Evolutionary conservation across 2,329 filamentous ascomycete genomes (phyloP).

Genomic region (Arthrobotrys megalospora): DNA sequence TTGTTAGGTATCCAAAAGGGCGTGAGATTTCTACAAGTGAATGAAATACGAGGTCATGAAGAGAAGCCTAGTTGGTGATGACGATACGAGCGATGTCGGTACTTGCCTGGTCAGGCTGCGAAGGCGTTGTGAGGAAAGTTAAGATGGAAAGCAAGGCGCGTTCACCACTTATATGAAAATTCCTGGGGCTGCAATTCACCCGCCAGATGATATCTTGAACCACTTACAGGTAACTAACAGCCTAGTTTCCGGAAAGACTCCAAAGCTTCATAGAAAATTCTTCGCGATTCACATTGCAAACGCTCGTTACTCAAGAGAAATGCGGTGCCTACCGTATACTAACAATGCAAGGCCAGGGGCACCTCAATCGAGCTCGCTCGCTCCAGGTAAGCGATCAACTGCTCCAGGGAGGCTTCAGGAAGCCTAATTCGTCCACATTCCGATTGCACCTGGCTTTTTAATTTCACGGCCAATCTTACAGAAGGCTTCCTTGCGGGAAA

Average conservation of each 20-base stretch:
- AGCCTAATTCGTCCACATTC: conserved; percentile 59
- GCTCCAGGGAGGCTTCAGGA: conserved; percentile 12
- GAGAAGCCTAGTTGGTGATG: conserved; percentile 15
- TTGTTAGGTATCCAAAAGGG: conserved; percentile 20
- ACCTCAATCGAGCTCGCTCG: conserved; percentile 31
- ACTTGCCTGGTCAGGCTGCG: conserved; percentile 9
- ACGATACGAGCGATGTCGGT: conserved; percentile 18
- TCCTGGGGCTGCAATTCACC: conserved; percentile 11
- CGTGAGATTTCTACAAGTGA: conserved; percentile 10
- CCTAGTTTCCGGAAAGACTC: conserved; percentile 23
- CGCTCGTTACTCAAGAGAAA: conserved; percentile 23
- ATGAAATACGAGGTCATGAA: conserved; percentile 10
- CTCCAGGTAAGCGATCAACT: conserved; percentile 50
- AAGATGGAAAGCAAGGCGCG: conserved; percentile 13
- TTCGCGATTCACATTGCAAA: conserved; percentile 46
- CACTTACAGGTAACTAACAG: conserved; percentile 5
- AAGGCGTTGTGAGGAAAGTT: conserved; percentile 10
- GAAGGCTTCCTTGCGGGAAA: conserved; percentile 22
- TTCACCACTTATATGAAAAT: conserved; percentile 20
- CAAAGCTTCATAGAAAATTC: conserved; percentile 34
- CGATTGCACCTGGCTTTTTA: conserved; percentile 54
- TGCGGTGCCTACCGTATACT: conserved; percentile 10
- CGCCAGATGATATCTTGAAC: conserved; percentile 22
- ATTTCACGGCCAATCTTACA: conserved; percentile 45
- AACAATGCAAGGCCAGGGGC: conserved; percentile 35